These are phyloP conservation scores for Hygrophoropsis aurantiaca DNA, from an alignment of 768 basidiomycete genomes.

Conservation along the genomic window DNA sequence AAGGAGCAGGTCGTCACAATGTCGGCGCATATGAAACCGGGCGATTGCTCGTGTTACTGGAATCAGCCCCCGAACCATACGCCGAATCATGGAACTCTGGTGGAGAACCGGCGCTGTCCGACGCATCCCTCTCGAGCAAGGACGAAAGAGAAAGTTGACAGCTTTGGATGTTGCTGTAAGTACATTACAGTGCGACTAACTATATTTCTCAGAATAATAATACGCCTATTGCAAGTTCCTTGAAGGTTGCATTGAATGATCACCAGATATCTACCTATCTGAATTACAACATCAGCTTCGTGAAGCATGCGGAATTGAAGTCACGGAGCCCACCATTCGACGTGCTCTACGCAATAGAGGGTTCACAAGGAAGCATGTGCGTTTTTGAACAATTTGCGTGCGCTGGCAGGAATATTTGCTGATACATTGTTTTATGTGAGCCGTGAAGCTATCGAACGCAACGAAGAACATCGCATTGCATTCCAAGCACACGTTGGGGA, in stretches of 20 bases:
- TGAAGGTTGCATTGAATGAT: constrained; percentile 12
- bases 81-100: too few relatives aligned
- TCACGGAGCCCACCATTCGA: constrained; percentile 20
- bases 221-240: constrained; percentile 17
- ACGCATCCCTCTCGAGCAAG: too few relatives aligned
- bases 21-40: too few relatives aligned
- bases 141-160: too few relatives aligned
- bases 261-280: constrained; percentile 26
- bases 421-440: not conserved
- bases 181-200: too few relatives aligned
- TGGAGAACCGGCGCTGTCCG: too few relatives aligned
- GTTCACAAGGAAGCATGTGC: constrained; percentile 7
- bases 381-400: not conserved
- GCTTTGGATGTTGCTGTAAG: too few relatives aligned
- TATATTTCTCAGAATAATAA: too few relatives aligned
- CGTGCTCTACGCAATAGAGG: not conserved
- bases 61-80: too few relatives aligned
- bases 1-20: too few relatives aligned
- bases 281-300: constrained; percentile 25
- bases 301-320: constrained; percentile 15
- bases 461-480: not conserved
- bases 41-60: too few relatives aligned
- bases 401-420: not conserved
- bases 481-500: constrained; percentile 1
- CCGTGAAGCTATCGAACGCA: not conserved